Evolutionary conservation across 2,329 filamentous ascomycete species (phyloP).

Genomic region (Claviceps pazoutovae): DNA sequence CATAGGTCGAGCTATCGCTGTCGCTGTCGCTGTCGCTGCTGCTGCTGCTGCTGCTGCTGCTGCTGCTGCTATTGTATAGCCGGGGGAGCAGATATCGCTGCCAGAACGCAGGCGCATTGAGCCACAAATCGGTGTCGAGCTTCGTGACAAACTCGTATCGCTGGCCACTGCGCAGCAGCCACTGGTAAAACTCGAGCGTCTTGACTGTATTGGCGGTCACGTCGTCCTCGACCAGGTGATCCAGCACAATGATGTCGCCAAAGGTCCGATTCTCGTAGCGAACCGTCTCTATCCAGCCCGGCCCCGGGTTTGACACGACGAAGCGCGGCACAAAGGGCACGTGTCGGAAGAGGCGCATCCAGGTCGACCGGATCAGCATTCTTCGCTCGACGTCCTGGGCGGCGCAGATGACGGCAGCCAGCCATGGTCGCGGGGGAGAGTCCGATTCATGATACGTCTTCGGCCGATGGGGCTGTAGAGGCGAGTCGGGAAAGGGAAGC

Average conservation of each 20-base stretch:
- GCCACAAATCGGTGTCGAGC: slow-evolving; percentile 19
- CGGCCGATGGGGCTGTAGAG: slow-evolving; percentile 6
- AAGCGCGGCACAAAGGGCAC: slow-evolving; percentile 17
- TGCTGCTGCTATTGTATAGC: slow-evolving; percentile 4
- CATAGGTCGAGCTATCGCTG: not conserved
- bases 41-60: no score
- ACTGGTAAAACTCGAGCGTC: slow-evolving; percentile 20
- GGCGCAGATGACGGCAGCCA: slow-evolving; percentile 17
- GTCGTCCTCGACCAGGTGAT: slow-evolving; percentile 17
- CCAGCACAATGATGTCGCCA: slow-evolving; percentile 21
- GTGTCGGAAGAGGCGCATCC: slow-evolving; percentile 18
- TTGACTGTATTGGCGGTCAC: slow-evolving; percentile 20
- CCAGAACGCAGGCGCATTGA: slow-evolving; percentile 20
- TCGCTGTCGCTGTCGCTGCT: no score
- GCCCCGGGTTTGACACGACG: slow-evolving; percentile 18
- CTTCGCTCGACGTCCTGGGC: slow-evolving; percentile 15
- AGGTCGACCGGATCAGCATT: slow-evolving; percentile 18
- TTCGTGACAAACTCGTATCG: slow-evolving; percentile 20
- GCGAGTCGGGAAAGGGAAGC: slow-evolving; percentile 13
- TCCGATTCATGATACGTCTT: not conserved
- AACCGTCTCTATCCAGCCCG: slow-evolving; percentile 14
- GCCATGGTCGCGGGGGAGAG: slow-evolving; percentile 11
- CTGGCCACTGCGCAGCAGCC: slow-evolving; percentile 11
- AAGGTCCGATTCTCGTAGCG: slow-evolving; percentile 18
- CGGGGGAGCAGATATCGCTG: slow-evolving; percentile 14